These are phyloP conservation scores for Leccinum ochraceum DNA, from an alignment of 768 basidiomycete genomes.

Conservation along the genomic window DNA sequence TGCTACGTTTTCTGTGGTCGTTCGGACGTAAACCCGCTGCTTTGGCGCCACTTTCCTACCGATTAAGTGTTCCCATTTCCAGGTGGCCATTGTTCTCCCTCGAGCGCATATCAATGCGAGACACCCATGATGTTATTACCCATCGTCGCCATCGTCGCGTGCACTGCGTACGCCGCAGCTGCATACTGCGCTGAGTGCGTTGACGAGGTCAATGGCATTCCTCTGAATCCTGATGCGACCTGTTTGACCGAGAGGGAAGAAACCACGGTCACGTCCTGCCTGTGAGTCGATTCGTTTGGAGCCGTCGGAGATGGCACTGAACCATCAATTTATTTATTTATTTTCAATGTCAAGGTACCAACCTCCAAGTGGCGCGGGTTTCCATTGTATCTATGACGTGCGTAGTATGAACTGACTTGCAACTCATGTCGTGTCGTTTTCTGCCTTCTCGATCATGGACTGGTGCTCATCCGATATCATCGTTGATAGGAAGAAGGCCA, in stretches of 20 bases:
- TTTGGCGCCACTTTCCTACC: neutral
- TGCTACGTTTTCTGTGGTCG: too few species aligned
- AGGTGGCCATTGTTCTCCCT: neutral
- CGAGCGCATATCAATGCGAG: neutral
- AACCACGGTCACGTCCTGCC: neutral
- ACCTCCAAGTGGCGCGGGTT: neutral
- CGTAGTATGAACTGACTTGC: neutral
- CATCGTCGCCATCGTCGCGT: neutral
- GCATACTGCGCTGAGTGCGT: neutral
- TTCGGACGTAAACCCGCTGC: too few species aligned
- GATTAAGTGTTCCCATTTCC: neutral
- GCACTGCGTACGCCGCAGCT: neutral
- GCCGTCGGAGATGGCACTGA: neutral
- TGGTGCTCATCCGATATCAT: neutral
- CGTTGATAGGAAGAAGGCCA: neutral
- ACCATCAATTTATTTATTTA: too few species aligned
- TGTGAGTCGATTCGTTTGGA: neutral
- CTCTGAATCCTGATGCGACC: neutral
- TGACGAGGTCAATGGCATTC: neutral
- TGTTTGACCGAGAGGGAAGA: neutral
- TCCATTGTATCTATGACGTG: neutral
- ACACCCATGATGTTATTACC: neutral
- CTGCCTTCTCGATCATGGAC: neutral
- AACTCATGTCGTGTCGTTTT: neutral
- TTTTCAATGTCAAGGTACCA: slow-evolving; percentile 3